Conservation (phyloP, 108 stramenopile species). For the Tribonema minus region DNA sequence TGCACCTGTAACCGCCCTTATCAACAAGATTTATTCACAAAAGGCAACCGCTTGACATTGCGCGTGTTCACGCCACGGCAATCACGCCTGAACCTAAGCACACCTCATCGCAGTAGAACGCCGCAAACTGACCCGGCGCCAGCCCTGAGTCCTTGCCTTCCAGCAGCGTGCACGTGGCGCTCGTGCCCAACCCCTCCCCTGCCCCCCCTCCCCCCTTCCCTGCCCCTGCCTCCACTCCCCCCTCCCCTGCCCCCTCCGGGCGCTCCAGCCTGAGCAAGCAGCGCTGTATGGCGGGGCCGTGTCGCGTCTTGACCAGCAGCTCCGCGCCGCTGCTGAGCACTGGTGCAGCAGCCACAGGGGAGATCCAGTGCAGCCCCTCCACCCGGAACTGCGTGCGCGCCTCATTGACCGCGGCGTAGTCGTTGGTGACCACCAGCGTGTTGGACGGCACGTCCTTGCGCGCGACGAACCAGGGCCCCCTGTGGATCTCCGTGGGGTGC, state of each 20-base stretch:
- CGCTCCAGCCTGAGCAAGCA: slow-evolving; percentile 60
- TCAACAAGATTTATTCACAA: no score
- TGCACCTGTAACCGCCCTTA: no score
- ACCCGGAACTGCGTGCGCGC: slow-evolving; percentile 70
- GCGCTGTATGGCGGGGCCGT: slow-evolving; percentile 73
- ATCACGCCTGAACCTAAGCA: slow-evolving; percentile 84
- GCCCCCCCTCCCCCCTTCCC: slow-evolving; percentile 38
- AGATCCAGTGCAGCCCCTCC: slow-evolving; percentile 79
- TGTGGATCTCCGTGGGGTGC: slow-evolving; percentile 49
- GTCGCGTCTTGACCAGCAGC: slow-evolving; percentile 77
- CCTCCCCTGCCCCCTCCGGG: not conserved
- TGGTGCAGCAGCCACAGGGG: slow-evolving; percentile 56
- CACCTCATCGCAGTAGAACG: slow-evolving; percentile 75
- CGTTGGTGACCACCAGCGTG: slow-evolving; percentile 78
- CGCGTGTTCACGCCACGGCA: no score
- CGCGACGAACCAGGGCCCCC: slow-evolving; percentile 96
- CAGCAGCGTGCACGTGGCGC: slow-evolving; percentile 49
- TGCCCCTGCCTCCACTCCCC: slow-evolving; percentile 28
- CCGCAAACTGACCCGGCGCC: slow-evolving; percentile 90
- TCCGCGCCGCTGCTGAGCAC: slow-evolving; percentile 21
- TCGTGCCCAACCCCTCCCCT: not conserved
- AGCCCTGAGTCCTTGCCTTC: slow-evolving; percentile 78
- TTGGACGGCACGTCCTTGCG: slow-evolving; percentile 74
- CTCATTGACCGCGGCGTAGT: slow-evolving; percentile 69
- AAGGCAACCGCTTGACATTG: no score